Base-by-base conservation (phyloP, 306 rosid species). In the Hippophae gyantsensis region DNA sequence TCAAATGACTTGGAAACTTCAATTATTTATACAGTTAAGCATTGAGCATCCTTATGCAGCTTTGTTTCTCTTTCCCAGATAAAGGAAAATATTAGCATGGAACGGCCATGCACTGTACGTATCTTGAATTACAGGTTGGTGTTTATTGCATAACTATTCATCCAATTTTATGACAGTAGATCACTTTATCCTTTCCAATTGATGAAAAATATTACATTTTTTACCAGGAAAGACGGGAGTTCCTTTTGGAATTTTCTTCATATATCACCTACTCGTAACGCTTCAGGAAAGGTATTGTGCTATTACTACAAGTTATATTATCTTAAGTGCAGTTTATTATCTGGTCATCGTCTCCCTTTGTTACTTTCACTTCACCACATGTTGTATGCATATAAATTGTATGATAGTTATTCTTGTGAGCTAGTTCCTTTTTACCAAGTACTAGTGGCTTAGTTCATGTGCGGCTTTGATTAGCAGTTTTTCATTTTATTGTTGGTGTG, bases 221-320 rank as follows among this genome's bases (percentile, higher is more conserved):
- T 32, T 32, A 2, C 38, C 83, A 92, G 99, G 93, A 92, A 88
- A 74, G 95, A 88, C 58, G 72, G 75, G 73, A 85, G 82, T 81
- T 82, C 93, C 63, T 92, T 92, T 88, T 92, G 99, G 99, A 85
- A 85, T 76, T 64, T 74, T 71, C 99, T 92, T 54, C 99, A 85
- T 62, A 67, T 83, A 57, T 83, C 99, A 64, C 95, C 96, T 3
- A 81, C 88, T 65, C 96, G 93, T 49, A 76, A 83, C 68, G 95
- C 89, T 70, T 72, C 90, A 45, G 99, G 99, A 59, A 92, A 88
- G 99, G 99, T 92, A 83, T 56, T 2, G 38, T 3, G 0, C 38
- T 32, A 32, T 32, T 32, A 4, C 38, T 32, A 32, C 38, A 2
- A 2, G 38, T 4, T 32, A 32, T 32, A 4, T 32, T 32, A 32